Evolutionary conservation across 169 alveolate species (phyloP), one percentile per base, ranked within the genome.

Genomic region (Neospora caninum): DNA sequence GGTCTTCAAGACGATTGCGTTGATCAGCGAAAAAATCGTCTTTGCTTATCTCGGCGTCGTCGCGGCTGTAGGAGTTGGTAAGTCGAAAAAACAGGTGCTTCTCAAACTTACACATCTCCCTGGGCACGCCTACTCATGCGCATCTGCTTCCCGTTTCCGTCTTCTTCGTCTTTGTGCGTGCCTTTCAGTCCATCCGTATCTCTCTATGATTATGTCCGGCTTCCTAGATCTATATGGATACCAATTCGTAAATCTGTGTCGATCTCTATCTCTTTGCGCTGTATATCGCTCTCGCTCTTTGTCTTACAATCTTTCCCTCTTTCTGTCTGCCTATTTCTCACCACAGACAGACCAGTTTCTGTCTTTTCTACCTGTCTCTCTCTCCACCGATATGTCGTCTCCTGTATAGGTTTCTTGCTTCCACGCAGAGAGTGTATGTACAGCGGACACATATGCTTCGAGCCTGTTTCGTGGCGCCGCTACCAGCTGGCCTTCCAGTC

Each of bases 11-110:
- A 89, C 93, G 49, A 64, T 89, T 16, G 93, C 93, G 7, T 45
- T 89, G 22, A 34, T 89, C 36, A 39, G 84, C 45, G 93, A 89
- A 41, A 69, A 54, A 43, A 31, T 42, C 34, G 93, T 42, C 43
- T 89, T 89, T 39, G 88, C 88, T 16, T 89, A 89, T 34, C 70
- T 89, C 49, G 93, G 93, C 36, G 69, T 89, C 43, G 93, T 89
- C n/a, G 93, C 93, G 36, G 86, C 93, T 10, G 78, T 67, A 29
- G 80, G 84, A 0, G n/a, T 89, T 25, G 93, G 93, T 89, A 43
- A 64, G 80, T n/a, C 91, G 82, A 80, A 39, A 39, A 34, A 36
- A 80, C 73, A 58, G 73, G n/a, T 20, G 25, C 73, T 20, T 18
- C 73, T 18, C 18, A 58, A 58, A 25, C n/a, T 25, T 20, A 58